phyloP scores from a whole-genome alignment of 2,329 filamentous ascomycete species.

The Zalaria obscura region DNA sequence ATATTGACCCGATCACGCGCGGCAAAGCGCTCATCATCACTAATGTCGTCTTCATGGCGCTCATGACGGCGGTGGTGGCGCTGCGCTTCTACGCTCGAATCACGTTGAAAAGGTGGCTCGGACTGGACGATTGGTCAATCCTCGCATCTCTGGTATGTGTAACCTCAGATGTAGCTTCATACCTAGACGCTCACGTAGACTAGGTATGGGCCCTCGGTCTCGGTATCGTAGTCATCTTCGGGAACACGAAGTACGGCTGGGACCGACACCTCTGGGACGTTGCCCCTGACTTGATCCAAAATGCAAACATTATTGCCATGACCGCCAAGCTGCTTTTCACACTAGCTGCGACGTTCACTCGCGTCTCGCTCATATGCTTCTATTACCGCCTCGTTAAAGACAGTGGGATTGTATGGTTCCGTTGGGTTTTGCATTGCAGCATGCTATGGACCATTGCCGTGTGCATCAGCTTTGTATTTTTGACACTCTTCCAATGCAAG shows the following conservation, averaged over 20 bases:
- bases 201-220: constrained; percentile 24
- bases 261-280: constrained; percentile 30
- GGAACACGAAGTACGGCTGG: constrained; percentile 27
- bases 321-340: constrained; percentile 27
- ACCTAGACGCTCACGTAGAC: no score
- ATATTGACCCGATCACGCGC: constrained; percentile 24
- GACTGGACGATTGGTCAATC: constrained; percentile 28
- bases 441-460: constrained; percentile 22
- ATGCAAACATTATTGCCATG: constrained; percentile 24
- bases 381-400: constrained; percentile 31
- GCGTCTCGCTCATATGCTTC: constrained; percentile 29
- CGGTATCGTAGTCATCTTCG: constrained; percentile 25
- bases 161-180: not conserved
- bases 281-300: constrained; percentile 11
- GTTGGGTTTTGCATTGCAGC: constrained; percentile 23
- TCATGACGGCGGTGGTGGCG: constrained; percentile 21
- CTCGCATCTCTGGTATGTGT: constrained; percentile 21
- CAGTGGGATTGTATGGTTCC: constrained; percentile 24
- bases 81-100: constrained; percentile 26
- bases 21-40: constrained; percentile 25
- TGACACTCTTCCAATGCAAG: constrained; percentile 26
- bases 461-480: constrained; percentile 22
- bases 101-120: constrained; percentile 26
- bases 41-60: constrained; percentile 22
- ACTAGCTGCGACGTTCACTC: constrained; percentile 26